Conservation (phyloP, 1,284 basidiomycete species). For the Porodaedalea pini region DNA sequence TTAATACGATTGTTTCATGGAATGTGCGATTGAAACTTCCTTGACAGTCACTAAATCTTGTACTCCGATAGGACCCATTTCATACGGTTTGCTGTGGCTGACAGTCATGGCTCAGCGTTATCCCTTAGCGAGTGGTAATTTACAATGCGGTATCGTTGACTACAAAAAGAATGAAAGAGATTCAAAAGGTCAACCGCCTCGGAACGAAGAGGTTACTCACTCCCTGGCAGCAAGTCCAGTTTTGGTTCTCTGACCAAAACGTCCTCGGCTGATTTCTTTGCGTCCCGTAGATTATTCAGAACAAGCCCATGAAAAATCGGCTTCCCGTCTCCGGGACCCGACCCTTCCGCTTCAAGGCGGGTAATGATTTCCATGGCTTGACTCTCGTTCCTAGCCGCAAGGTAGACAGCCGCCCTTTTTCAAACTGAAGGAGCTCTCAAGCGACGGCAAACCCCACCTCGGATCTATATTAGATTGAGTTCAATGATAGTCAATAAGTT, state of each 20-base stretch:
- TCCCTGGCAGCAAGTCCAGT: conserved; percentile 18
- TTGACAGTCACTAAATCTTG: conserved; percentile 2
- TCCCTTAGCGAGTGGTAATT: neutral
- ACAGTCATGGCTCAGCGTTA: neutral
- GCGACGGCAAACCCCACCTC: conserved; percentile 25
- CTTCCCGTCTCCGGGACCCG: conserved; percentile 11
- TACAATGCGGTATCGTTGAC: conserved; percentile 2
- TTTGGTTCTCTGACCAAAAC: conserved; percentile 13
- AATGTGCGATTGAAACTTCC: neutral
- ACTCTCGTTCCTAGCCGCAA: conserved; percentile 21
- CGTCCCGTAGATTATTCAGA: conserved; percentile 11
- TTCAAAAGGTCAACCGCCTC: neutral
- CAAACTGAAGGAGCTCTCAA: conserved; percentile 20
- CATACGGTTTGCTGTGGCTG: neutral
- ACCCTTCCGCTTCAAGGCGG: conserved; percentile 5
- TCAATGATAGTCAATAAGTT: neutral
- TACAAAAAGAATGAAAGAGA: neutral
- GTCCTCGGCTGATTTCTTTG: conserved; percentile 15
- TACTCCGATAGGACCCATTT: neutral
- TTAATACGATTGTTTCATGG: too few species aligned
- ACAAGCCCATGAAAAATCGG: conserved; percentile 13
- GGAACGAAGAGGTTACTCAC: neutral
- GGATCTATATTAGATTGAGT: conserved; percentile 12
- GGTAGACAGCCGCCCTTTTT: conserved; percentile 25
- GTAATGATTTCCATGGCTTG: conserved; percentile 19